Base-by-base conservation (phyloP, 2,329 filamentous ascomycete genomes). In the Trichoderma hamatum region DNA sequence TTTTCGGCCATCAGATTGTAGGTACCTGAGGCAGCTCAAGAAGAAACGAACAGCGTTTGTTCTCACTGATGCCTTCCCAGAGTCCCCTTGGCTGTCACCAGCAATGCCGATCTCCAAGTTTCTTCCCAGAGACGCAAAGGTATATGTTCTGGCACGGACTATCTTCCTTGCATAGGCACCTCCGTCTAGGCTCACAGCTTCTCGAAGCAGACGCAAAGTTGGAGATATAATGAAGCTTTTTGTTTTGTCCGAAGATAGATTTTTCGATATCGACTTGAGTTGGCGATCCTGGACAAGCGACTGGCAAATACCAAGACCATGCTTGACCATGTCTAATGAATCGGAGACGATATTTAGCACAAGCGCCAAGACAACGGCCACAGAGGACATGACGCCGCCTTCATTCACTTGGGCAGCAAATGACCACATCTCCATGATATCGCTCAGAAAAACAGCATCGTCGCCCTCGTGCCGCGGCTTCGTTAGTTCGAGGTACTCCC, bases 171-270 rank as follows among this genome's bases (percentile, higher is more conserved):
- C 93, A 67, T 94, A 85, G 52, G 89, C 87, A 16, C 96, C 96
- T 19, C 94, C 94, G 79, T 98, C 94, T 72, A 97, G 91, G 67
- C 85, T 89, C 19, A 93, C 88, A n/a, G 94, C 86, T 80, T 99
- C 95, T 63, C 90, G 92, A 70, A 99, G 85, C 63, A 99, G 82
- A 68, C 95, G 89, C 69, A 99, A 82, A 28, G 92, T 94, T 0
- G 96, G 95, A 3, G 93, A 96, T 70, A 97, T 94, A 69, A 98
- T 83, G 78, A 92, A 93, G 49, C 94, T 93, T 76, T 96, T 97
- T 59, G 89, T 86, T 78, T 93, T 94, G 28, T 92, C 90, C 0
- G 92, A 89, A 3, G 92, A 90, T 21, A 98, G 81, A 70, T 93
- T 93, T 70, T 90, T 89, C 36, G 92, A 89, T 28, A 98, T 82